Conservation (phyloP, 352 stramenopile species). For the Phytophthora kernoviae region DNA sequence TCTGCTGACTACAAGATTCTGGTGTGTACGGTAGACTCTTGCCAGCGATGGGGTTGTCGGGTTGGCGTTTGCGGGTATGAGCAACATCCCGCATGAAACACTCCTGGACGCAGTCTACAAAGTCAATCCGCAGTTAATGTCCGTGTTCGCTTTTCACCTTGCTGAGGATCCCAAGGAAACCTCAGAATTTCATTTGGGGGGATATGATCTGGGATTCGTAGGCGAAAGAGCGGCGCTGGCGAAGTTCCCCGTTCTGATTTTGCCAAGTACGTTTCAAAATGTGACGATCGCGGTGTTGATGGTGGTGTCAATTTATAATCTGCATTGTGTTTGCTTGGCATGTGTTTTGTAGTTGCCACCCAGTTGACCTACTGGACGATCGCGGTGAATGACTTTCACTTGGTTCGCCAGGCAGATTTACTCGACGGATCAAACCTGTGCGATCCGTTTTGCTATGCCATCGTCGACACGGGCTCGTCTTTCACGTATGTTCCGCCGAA, state of each 20-base stretch:
- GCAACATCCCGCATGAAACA: slow-evolving; percentile 51
- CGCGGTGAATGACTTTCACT: slow-evolving; percentile 40
- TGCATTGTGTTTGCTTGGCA: neutral
- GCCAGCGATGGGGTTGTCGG: slow-evolving; percentile 61
- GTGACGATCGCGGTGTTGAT: neutral
- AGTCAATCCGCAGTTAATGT: slow-evolving; percentile 30
- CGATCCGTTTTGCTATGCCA: slow-evolving; percentile 49
- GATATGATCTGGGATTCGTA: slow-evolving; percentile 46
- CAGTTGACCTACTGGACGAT: slow-evolving; percentile 62
- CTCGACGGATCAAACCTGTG: slow-evolving; percentile 31
- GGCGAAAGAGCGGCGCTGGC: slow-evolving; percentile 31
- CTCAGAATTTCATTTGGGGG: slow-evolving; percentile 56
- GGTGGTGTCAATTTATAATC: neutral
- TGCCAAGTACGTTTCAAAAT: slow-evolving; percentile 27
- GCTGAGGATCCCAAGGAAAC: slow-evolving; percentile 14
- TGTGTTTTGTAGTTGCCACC: slow-evolving; percentile 13
- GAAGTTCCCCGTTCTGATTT: slow-evolving; percentile 48
- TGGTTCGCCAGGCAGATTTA: slow-evolving; percentile 11
- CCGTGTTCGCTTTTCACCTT: slow-evolving; percentile 56
- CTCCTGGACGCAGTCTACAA: slow-evolving; percentile 40
- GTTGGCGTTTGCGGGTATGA: slow-evolving; percentile 55
- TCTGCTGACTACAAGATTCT: neutral
- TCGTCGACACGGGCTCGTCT: slow-evolving; percentile 62
- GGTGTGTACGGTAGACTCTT: slow-evolving; percentile 30
- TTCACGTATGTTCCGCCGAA: slow-evolving; percentile 49